Percentiles rank a stretch among this genome's conserved stretches.
These are phyloP conservation scores for Sanghuangporus baumii DNA, from an alignment of 1,284 basidiomycete genomes.

Conservation along the genomic window DNA sequence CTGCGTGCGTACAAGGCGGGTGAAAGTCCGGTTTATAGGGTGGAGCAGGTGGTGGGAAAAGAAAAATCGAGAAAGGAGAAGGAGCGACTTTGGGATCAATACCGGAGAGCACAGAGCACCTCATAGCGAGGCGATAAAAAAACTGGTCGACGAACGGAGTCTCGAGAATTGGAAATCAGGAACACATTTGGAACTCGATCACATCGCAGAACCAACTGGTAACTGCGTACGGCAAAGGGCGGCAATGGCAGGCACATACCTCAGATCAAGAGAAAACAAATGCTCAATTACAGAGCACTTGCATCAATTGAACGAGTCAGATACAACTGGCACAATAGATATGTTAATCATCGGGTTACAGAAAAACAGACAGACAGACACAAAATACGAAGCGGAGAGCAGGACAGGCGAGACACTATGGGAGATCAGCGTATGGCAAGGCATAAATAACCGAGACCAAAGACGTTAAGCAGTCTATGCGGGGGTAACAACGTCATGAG, in stretches of 20 bases:
- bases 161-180: no score
- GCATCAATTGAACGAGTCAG: neutral
- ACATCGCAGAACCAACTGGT: no score
- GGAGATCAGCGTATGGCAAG: neutral
- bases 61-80: neutral
- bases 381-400: neutral
- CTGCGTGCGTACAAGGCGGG: no score
- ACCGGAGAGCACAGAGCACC: neutral
- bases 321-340: neutral
- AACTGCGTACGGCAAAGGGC: no score
- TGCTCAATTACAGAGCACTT: neutral
- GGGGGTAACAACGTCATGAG: neutral
- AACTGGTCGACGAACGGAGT: neutral
- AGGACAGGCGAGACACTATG: neutral
- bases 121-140: neutral
- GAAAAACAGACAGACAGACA: neutral
- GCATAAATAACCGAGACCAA: neutral
- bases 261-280: neutral
- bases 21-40: neutral
- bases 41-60: neutral
- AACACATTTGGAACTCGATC: no score
- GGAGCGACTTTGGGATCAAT: slow-evolving; percentile 2
- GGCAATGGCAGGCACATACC: neutral
- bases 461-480: no score
- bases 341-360: neutral